These are phyloP conservation scores for Osmanthus fragrans DNA, from an alignment of 257 asterid genomes.

Conservation along the genomic window DNA sequence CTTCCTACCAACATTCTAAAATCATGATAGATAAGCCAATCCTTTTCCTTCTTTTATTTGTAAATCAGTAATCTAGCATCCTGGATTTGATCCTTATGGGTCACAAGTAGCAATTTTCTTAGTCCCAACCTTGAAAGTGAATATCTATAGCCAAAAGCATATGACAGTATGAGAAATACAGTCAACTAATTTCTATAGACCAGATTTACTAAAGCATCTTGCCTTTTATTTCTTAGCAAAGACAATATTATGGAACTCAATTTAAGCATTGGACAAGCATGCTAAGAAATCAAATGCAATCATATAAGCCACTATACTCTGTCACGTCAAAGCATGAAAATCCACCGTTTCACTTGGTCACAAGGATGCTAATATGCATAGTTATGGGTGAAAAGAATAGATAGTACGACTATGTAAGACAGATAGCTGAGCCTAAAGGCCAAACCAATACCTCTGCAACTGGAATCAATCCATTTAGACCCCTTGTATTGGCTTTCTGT, in stretches of 20 bases:
- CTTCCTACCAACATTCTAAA: not conserved
- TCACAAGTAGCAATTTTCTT: not conserved
- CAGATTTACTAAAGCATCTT: not conserved
- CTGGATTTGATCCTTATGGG: not conserved
- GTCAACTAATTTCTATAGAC: not conserved
- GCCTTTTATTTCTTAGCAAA: not conserved
- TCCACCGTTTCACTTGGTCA: not conserved
- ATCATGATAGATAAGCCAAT: slow-evolving; percentile 1
- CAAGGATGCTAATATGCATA: not conserved
- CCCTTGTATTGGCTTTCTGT: slow-evolving; percentile 44
- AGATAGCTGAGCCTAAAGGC: not conserved
- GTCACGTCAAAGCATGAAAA: not conserved
- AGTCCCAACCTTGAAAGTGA: not conserved
- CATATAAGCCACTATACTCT: not conserved
- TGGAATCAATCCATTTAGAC: slow-evolving; percentile 27
- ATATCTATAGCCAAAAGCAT: not conserved
- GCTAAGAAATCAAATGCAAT: not conserved
- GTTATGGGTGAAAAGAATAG: slow-evolving; percentile 12
- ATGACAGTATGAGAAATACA: not conserved
- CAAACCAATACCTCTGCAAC: slow-evolving; percentile 27
- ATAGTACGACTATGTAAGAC: slow-evolving; percentile 1
- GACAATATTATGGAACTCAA: not conserved
- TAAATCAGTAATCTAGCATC: slow-evolving; percentile 6
- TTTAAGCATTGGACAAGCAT: not conserved
- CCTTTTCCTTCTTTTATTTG: not conserved